phyloP scores from a whole-genome alignment of 2,329 filamentous ascomycete species.

The Dothiorella sarmentorum region DNA sequence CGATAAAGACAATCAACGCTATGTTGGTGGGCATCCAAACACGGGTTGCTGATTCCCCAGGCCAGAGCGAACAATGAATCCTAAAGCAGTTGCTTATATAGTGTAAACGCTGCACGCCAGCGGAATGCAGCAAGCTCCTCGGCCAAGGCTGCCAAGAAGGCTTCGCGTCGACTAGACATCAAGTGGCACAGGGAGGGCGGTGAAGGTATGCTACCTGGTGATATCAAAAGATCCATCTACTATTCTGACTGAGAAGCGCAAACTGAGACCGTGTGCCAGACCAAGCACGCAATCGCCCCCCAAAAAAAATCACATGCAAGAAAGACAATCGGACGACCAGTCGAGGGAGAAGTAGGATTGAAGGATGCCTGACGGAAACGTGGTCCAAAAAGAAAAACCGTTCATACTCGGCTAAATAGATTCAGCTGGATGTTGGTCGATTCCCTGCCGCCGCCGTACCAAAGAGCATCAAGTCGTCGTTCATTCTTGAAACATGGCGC shows the following conservation, averaged over 20 bases:
- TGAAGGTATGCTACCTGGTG: conserved; percentile 3
- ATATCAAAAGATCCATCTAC: conserved; percentile 16
- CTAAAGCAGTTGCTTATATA: not conserved
- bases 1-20: not conserved
- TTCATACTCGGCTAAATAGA: conserved; percentile 9
- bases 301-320: conserved; percentile 18
- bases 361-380: conserved; percentile 16
- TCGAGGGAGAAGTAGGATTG: conserved; percentile 14
- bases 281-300: conserved; percentile 14
- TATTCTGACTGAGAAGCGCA: conserved; percentile 12
- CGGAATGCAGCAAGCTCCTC: not conserved
- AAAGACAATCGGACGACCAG: conserved; percentile 10
- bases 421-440: conserved; percentile 8
- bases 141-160: not conserved
- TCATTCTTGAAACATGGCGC: conserved; percentile 15
- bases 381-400: conserved; percentile 13
- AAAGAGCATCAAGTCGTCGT: conserved; percentile 19
- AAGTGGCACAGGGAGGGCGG: not conserved
- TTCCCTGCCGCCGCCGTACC: conserved; percentile 17
- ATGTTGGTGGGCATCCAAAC: not conserved
- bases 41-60: not conserved
- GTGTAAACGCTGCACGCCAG: not conserved
- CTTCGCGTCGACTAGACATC: conserved; percentile 5
- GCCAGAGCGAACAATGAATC: not conserved
- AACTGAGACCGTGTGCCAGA: not conserved